Percentiles rank a stretch among this genome's conserved stretches.
These are phyloP conservation scores for Penicillium sp. DNA, from an alignment of 2,329 filamentous ascomycete species.

Conservation along the genomic window DNA sequence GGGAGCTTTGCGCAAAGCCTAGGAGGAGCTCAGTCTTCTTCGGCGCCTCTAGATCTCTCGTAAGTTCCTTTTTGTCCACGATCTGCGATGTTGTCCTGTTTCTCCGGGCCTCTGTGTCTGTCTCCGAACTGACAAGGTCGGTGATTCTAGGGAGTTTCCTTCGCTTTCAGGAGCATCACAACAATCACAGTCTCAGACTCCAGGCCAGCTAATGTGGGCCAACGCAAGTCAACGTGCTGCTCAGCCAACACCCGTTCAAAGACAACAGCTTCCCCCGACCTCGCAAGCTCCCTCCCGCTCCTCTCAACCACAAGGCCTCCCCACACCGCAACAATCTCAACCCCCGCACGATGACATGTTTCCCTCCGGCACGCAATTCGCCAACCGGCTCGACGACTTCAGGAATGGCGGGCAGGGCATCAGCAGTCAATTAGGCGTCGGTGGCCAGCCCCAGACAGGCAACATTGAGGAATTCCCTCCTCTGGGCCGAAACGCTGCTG, in stretches of 20 bases:
- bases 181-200: constrained; percentile 54
- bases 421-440: constrained; percentile 53
- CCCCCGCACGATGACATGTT: constrained; percentile 51
- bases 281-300: constrained; percentile 45
- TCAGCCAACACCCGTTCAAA: constrained; percentile 56
- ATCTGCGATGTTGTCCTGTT: constrained; percentile 1
- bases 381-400: constrained; percentile 56
- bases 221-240: constrained; percentile 58
- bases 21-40: constrained; percentile 54
- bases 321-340: constrained; percentile 47
- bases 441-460: constrained; percentile 55
- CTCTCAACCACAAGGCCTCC: constrained; percentile 43
- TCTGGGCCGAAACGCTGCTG: constrained; percentile 54
- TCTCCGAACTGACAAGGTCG: constrained; percentile 15
- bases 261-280: constrained; percentile 50
- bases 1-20: constrained; percentile 61
- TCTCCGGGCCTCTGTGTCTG: constrained; percentile 1
- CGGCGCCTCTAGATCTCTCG: constrained; percentile 59
- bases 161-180: constrained; percentile 61
- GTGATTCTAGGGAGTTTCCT: constrained; percentile 59
- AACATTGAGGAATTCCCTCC: constrained; percentile 64
- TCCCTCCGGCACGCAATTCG: constrained; percentile 53
- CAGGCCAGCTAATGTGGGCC: constrained; percentile 58
- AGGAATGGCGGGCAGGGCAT: constrained; percentile 59
- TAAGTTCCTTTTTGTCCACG: constrained; percentile 42